A percentile compares a stretch with the other conserved stretches of the same genome.
Conservation (phyloP, 129 eudicot genomes). For the Arctium lappa region DNA sequence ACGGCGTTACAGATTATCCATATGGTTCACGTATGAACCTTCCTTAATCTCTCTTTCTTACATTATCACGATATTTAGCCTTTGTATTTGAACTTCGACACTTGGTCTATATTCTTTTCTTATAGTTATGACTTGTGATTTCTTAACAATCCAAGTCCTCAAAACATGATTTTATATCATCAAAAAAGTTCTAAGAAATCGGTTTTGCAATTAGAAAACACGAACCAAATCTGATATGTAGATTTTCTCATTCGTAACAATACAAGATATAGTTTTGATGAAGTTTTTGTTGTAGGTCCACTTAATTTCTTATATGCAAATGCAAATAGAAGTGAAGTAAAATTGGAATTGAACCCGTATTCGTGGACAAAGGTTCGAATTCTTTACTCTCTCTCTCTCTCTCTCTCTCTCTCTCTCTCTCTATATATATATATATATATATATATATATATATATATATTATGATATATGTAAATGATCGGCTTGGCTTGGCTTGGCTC, state of each 20-base stretch:
- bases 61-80: too few species aligned
- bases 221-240: not conserved
- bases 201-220: not conserved
- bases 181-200: too few species aligned
- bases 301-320: conserved; percentile 16
- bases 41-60: too few species aligned
- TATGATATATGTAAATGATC: not conserved
- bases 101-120: too few species aligned
- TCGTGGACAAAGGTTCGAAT: conserved; percentile 36
- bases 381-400: not conserved
- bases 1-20: too few species aligned
- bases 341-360: conserved; percentile 31
- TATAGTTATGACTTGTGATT: too few species aligned
- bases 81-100: too few species aligned
- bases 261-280: not conserved
- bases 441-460: not conserved
- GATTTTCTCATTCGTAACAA: not conserved
- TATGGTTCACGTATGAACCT: too few species aligned
- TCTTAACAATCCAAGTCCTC: too few species aligned
- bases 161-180: too few species aligned
- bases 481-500: not conserved
- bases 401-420: too few species aligned
- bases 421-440: too few species aligned
- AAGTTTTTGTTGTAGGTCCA: conserved; percentile 16
- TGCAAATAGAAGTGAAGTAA: conserved; percentile 22